phyloP scores from a whole-genome alignment of 805 yeast genomes.

The Candida maltosa region DNA sequence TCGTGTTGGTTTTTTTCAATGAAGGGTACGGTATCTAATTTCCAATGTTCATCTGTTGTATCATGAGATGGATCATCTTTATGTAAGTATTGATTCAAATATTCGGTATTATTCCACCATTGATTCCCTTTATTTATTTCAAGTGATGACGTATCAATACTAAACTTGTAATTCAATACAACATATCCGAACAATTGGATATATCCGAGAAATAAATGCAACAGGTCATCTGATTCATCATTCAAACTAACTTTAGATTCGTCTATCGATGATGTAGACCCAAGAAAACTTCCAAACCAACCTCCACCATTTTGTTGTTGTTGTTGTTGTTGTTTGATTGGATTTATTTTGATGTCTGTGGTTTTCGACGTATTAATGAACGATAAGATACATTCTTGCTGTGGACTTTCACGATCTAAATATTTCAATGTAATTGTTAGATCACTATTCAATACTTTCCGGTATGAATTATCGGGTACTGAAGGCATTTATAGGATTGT shows the following conservation, averaged over 20 bases:
- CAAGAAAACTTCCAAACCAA: slow-evolving; percentile 16
- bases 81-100: slow-evolving; percentile 22
- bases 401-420: slow-evolving; percentile 3
- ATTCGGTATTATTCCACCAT: slow-evolving; percentile 39
- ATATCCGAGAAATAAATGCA: slow-evolving; percentile 30
- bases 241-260: background rate
- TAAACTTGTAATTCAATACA: slow-evolving; percentile 34
- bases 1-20: slow-evolving; percentile 14
- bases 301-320: slow-evolving; percentile 4
- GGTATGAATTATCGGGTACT: slow-evolving; percentile 6
- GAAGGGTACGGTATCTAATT: slow-evolving; percentile 20
- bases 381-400: slow-evolving; percentile 17
- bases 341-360: slow-evolving; percentile 11
- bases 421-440: slow-evolving; percentile 19
- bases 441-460: slow-evolving; percentile 19
- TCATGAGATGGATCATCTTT: slow-evolving; percentile 15
- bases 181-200: slow-evolving; percentile 39
- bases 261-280: slow-evolving; percentile 3
- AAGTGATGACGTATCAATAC: slow-evolving; percentile 11
- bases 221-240: background rate
- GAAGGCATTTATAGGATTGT: too few relatives aligned
- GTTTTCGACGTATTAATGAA: slow-evolving; percentile 18
- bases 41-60: slow-evolving; percentile 17
- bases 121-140: slow-evolving; percentile 12
- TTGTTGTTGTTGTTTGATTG: slow-evolving; percentile 5